Evolutionary conservation across 306 rosid species (phyloP), one percentile per base, ranked within the genome.

Genomic region (Malus asiatica): DNA sequence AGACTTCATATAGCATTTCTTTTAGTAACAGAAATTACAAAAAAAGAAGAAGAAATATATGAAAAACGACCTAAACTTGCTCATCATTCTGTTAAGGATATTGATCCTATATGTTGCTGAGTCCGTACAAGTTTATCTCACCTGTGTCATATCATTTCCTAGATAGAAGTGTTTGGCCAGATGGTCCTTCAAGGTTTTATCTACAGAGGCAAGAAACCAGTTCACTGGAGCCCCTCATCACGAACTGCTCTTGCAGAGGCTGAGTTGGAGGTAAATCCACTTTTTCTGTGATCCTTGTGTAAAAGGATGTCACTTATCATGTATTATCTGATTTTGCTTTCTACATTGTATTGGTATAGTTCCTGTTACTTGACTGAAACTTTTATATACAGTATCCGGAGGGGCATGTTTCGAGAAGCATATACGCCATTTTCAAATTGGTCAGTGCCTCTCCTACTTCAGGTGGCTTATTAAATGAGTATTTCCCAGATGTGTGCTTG

Each of bases 221-320:
- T 95, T 82, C 99, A 95, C 83, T 95, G 99, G 99, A 95, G 99
- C 82, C 99, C 97, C 77, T 95, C 99, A 7, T 92, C 99, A 68
- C 87, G 88, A 72, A 95, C 99, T 73, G 99, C 99, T 82, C 99
- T 95, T 82, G 99, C 99, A 76, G 99, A 95, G 88, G 99, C 99
- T 29, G 99, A 95, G 81, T 84, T 95, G 81, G 99, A 95, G 99
- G 99, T 93, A 86, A 71, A 74, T 68, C 4, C 53, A 20, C 51
- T 59, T 53, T 59, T 58, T 42, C 27, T 55, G 60, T 5, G 20
- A 48, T 15, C 3, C 55, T 48, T 48, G 16, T 48, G 20, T 59
- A 55, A 29, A 42, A 44, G 64, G 64, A 13, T 1, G 66, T 4
- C 53, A 33, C 40, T 66, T 53, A 38, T 58, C 58, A 25, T 55